These are phyloP conservation scores for Telopea speciosissima DNA, from an alignment of 177 flowering plant genomes.

Conservation along the genomic window DNA sequence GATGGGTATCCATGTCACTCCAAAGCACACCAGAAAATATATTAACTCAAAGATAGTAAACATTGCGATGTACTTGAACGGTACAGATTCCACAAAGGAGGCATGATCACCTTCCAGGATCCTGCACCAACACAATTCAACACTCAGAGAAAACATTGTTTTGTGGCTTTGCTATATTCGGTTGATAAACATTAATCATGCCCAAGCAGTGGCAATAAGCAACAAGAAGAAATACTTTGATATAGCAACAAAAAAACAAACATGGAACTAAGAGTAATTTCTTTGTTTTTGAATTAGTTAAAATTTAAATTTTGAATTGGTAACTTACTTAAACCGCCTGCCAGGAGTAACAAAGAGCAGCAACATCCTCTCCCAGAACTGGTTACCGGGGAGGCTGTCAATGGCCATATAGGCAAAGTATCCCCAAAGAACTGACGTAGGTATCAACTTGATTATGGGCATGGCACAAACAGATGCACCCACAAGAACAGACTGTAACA, in stretches of 20 bases:
- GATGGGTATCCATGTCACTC: constrained; percentile 60
- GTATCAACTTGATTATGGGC: constrained; percentile 48
- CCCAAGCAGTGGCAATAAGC: no score
- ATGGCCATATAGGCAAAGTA: constrained; percentile 81
- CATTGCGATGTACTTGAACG: constrained; percentile 29
- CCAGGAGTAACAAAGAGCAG: constrained; percentile 50
- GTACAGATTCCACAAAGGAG: constrained; percentile 59
- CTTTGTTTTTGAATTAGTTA: no score
- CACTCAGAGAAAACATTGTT: background rate
- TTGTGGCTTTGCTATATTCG: no score
- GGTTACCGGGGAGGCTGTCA: constrained; percentile 78
- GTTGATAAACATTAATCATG: no score
- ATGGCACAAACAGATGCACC: constrained; percentile 34
- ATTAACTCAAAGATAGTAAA: constrained; percentile 59
- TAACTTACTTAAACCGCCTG: constrained; percentile 52
- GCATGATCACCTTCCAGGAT: constrained; percentile 57
- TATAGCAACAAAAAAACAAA: background rate
- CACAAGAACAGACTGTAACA: constrained; percentile 57
- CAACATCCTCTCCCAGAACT: constrained; percentile 69
- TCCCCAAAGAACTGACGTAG: constrained; percentile 79
- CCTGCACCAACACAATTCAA: constrained; percentile 28
- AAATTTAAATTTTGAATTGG: background rate
- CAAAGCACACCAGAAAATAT: constrained; percentile 54
- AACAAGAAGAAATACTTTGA: no score
- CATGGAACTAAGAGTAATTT: background rate